Evolutionary conservation across 2,329 filamentous ascomycete species (phyloP), one percentile per base, ranked within the genome.

Genomic region (Colletotrichum navitas): DNA sequence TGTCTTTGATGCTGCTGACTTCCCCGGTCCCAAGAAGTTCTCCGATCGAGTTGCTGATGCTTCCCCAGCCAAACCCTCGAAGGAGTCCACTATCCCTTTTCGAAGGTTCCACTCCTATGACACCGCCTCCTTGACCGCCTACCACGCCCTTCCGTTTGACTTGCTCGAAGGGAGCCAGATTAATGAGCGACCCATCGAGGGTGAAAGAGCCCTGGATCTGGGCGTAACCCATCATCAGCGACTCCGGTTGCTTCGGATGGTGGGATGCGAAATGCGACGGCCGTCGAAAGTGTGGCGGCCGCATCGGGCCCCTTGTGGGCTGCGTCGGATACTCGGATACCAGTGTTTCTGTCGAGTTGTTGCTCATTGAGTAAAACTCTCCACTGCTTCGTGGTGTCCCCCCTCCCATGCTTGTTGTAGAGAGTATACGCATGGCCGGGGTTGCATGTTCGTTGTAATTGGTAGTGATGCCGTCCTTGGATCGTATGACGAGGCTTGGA

Each of bases 151-250:
- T 98, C 71, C 95, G 89, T 81, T 99, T 99, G 49, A 98, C 95
- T 77, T 97, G 94, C 78, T 99, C 96, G 77, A 99, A 99, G 0
- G 93, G 93, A 0, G 90, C 90, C 49, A 97, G 91, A 76, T 97
- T 95, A 71, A 99, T 91, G 29, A 99, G 84, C 1, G 96, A 97
- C 0, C 94, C 94, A 78, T 99, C 96, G 8, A 99, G 83, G 0
- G 91, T 94, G 76, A 99, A 99, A 0, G 93, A 95, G 5, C 96
- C 96, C 80, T 94, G 93, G 2, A 98, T 90, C 77, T 99, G 96
- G 3, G 94, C 95, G 81, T 97, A 99, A 0, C 95, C 96, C 96
- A 99, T 99, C 90, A 99, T 97, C 65, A 99, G 83, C 1, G 92
- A 91, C 79, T 98, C 95, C 0, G 93, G 90, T 49, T 85, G 80